Evolutionary conservation across 164 flowering plant species (phyloP).

Genomic region (Vitis labrusca): DNA sequence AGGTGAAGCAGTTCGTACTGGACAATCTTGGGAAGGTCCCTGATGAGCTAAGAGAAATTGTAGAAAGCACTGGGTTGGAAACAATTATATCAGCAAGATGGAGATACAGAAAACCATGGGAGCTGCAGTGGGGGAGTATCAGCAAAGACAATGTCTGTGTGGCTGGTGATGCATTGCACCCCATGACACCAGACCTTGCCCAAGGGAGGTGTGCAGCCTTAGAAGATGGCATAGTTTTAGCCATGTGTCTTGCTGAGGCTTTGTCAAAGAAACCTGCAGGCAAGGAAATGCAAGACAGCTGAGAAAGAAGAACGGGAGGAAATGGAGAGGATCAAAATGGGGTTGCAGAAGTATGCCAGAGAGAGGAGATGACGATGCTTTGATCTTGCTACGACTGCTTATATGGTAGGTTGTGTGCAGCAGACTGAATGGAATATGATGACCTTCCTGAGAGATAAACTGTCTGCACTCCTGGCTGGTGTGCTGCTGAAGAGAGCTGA

Average conservation of each 20-base stretch:
- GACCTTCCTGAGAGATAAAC: constrained; percentile 10
- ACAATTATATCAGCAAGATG: constrained; percentile 24
- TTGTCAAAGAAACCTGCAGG: too few relatives aligned
- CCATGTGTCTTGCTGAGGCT: too few relatives aligned
- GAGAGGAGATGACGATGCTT: too few relatives aligned
- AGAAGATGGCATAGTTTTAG: too few relatives aligned
- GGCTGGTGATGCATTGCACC: constrained; percentile 46
- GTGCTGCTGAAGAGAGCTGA: constrained; percentile 30
- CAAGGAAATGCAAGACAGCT: too few relatives aligned
- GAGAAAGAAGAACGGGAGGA: too few relatives aligned
- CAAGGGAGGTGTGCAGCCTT: too few relatives aligned
- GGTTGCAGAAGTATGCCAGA: too few relatives aligned
- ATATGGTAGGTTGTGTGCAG: too few relatives aligned
- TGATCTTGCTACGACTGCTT: too few relatives aligned
- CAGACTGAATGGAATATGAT: too few relatives aligned
- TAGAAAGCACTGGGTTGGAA: constrained; percentile 29
- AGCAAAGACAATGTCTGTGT: constrained; percentile 39
- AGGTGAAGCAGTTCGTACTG: constrained; percentile 41
- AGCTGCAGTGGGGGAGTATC: constrained; percentile 33
- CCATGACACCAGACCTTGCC: constrained; percentile 31
- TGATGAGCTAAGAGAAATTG: constrained; percentile 10
- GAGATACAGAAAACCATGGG: constrained; percentile 37
- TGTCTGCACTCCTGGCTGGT: constrained; percentile 25
- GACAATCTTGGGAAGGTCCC: constrained; percentile 34
- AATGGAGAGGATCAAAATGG: too few relatives aligned